These are phyloP conservation scores for Chrysoporthe deuterocubensis DNA, from an alignment of 2,329 filamentous ascomycete species.

Conservation along the genomic window DNA sequence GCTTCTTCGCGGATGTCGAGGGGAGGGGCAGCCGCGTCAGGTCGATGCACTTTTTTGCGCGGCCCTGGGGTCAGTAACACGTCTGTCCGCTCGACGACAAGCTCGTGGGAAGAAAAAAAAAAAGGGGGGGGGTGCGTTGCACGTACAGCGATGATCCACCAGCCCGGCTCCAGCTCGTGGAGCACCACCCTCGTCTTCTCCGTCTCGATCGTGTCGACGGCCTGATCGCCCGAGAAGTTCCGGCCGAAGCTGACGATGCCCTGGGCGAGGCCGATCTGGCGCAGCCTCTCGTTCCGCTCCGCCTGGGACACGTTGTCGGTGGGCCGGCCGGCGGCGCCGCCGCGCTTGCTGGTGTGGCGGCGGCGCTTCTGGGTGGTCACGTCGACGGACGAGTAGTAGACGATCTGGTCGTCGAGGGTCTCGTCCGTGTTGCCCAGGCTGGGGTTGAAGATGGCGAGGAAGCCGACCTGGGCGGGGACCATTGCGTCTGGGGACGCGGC, in stretches of 20 bases:
- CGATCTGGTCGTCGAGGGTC: conserved; percentile 77
- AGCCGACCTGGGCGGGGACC: conserved; percentile 83
- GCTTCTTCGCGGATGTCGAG: conserved; percentile 44
- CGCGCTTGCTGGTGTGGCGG: conserved; percentile 40
- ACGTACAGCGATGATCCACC: conserved; percentile 85
- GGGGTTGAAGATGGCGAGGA: conserved; percentile 94
- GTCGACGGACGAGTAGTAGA: conserved; percentile 81
- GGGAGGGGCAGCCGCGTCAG: conserved; percentile 74
- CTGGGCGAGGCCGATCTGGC: conserved; percentile 94
- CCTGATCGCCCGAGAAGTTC: conserved; percentile 77
- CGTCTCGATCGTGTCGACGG: conserved; percentile 87
- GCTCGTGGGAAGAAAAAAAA: no score
- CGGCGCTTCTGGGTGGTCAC: conserved; percentile 46
- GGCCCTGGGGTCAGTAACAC: conserved; percentile 5
- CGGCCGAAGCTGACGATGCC: conserved; percentile 93
- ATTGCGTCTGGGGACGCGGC: conserved; percentile 38
- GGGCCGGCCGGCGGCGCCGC: conserved; percentile 42
- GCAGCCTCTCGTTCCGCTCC: conserved; percentile 81
- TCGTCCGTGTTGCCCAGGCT: conserved; percentile 66
- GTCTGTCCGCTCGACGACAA: no score
- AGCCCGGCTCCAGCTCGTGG: conserved; percentile 84
- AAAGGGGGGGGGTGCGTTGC: no score
- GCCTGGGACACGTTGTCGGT: conserved; percentile 57
- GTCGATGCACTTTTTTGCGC: conserved; percentile 68
- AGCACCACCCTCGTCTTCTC: conserved; percentile 84